Evolutionary conservation across 2,329 filamentous ascomycete species (phyloP).

Genomic region (Aspergillus calidoustus): DNA sequence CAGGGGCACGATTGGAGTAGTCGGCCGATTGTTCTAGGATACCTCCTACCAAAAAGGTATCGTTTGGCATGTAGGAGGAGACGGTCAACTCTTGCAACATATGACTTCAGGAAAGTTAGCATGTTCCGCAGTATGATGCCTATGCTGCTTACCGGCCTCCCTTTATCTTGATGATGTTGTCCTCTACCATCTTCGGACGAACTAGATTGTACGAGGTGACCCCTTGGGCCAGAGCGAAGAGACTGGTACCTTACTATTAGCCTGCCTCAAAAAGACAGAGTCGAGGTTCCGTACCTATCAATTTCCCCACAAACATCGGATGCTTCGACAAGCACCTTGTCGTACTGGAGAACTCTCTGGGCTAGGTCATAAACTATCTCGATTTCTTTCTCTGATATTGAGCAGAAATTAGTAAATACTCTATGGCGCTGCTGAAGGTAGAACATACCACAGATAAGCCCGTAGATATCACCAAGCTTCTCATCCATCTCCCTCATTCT

Average conservation of each 20-base stretch:
- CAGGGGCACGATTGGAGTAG: constrained; percentile 10
- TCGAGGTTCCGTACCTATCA: constrained; percentile 59
- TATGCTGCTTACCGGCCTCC: constrained; percentile 65
- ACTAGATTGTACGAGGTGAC: constrained; percentile 75
- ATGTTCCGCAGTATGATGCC: not conserved
- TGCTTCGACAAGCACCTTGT: constrained; percentile 67
- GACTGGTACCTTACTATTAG: constrained; percentile 50
- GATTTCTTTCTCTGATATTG: constrained; percentile 75
- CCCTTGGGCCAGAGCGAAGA: constrained; percentile 78
- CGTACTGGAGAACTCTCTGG: constrained; percentile 70
- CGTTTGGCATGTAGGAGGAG: constrained; percentile 79
- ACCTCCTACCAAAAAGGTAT: constrained; percentile 72
- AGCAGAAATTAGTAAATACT: not conserved
- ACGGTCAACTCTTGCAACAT: constrained; percentile 84
- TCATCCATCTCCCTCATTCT: constrained; percentile 81
- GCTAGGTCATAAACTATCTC: constrained; percentile 82
- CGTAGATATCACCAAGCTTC: constrained; percentile 82
- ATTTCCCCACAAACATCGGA: constrained; percentile 85
- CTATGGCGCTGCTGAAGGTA: not conserved
- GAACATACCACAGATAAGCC: constrained; percentile 72
- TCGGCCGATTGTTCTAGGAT: constrained; percentile 8
- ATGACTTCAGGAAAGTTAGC: constrained; percentile 57
- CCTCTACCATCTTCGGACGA: constrained; percentile 69
- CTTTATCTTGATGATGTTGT: constrained; percentile 73
- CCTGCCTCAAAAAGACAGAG: not conserved